Conservation (phyloP, 805 yeast species). For the Teunomyces barrocoloradensis region DNA sequence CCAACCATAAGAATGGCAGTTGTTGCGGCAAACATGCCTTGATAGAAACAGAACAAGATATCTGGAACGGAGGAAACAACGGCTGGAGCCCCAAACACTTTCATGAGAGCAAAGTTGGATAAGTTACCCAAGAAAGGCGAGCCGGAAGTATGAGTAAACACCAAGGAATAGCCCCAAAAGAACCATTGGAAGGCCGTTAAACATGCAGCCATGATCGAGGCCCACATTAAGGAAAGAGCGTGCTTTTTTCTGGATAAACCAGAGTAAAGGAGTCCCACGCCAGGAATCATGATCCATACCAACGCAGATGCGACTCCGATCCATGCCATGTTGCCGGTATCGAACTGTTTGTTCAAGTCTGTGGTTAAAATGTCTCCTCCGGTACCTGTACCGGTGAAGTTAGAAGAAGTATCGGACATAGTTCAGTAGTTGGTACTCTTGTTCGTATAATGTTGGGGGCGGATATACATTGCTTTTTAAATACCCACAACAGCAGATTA, state of each 20-base stretch:
- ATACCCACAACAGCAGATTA: not conserved
- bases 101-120: conserved; percentile 73
- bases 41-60: conserved; percentile 84
- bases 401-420: conserved; percentile 14
- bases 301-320: conserved; percentile 71
- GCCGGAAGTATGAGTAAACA: conserved; percentile 65
- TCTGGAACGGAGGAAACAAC: conserved; percentile 77
- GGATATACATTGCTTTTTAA: not conserved
- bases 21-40: conserved; percentile 94
- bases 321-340: conserved; percentile 82
- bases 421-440: not conserved
- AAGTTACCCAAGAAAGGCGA: conserved; percentile 78
- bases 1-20: conserved; percentile 95
- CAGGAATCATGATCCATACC: conserved; percentile 97
- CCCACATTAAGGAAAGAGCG: conserved; percentile 93
- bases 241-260: conserved; percentile 94
- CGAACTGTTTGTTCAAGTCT: conserved; percentile 69
- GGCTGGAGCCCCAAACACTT: conserved; percentile 79
- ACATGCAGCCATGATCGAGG: conserved; percentile 84
- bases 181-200: conserved; percentile 93
- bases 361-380: conserved; percentile 79
- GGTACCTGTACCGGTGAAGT: conserved; percentile 55
- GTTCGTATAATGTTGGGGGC: no score
- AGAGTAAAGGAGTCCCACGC: conserved; percentile 88
- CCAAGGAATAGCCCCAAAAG: conserved; percentile 95